phyloP scores from a whole-genome alignment of 129 eudicot genomes.

The Apium graveolens region DNA sequence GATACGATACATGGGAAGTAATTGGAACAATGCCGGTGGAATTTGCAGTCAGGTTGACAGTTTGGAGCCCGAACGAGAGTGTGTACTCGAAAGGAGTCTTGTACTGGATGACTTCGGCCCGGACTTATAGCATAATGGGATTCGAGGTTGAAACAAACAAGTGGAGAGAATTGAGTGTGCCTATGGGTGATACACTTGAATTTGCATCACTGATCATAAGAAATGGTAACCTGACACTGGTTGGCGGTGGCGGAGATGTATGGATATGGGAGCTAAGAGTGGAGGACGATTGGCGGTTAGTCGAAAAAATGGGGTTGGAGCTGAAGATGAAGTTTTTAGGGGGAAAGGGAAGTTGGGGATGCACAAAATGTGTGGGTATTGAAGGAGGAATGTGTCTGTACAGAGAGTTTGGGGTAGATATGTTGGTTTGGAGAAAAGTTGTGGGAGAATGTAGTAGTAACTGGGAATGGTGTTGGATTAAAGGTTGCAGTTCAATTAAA shows the following conservation, averaged over 20 bases:
- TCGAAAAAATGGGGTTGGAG: constrained; percentile 42
- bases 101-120: constrained; percentile 73
- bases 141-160: constrained; percentile 34
- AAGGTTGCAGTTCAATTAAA: constrained; percentile 35
- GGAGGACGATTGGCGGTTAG: constrained; percentile 34
- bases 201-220: constrained; percentile 59
- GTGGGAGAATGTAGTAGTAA: constrained; percentile 5
- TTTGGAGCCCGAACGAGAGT: constrained; percentile 76
- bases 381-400: constrained; percentile 58
- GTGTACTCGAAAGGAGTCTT: constrained; percentile 41
- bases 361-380: constrained; percentile 60
- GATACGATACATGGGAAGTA: constrained; percentile 28
- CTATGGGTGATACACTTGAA: constrained; percentile 55
- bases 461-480: constrained; percentile 52
- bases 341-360: constrained; percentile 30
- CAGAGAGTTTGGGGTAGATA: constrained; percentile 38
- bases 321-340: constrained; percentile 27
- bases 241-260: constrained; percentile 39
- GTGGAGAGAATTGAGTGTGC: constrained; percentile 59
- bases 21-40: constrained; percentile 59
- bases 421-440: constrained; percentile 44
- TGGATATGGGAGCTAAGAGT: constrained; percentile 53
- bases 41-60: constrained; percentile 64
- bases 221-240: constrained; percentile 33
- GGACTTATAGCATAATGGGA: constrained; percentile 68